phyloP scores from a whole-genome alignment of 2,329 filamentous ascomycete genomes.

The Botrytis cinerea region DNA sequence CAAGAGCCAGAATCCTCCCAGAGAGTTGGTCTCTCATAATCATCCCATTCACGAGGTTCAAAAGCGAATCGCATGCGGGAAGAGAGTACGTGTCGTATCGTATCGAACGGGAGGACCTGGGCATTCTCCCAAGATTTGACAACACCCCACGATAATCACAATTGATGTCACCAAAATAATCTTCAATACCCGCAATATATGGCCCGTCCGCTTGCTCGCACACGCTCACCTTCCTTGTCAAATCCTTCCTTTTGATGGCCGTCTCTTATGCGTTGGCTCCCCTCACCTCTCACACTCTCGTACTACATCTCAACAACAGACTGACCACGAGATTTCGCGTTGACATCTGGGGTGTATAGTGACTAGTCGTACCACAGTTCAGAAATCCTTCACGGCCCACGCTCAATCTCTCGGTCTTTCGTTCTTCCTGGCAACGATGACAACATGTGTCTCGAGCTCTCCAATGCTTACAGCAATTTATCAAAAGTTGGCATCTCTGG shows the following conservation, averaged over 20 bases:
- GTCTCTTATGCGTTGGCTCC: not conserved
- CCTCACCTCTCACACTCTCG: not conserved
- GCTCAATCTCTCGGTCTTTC: not conserved
- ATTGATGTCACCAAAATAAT: not conserved
- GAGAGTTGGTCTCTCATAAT: not conserved
- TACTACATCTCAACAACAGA: not conserved
- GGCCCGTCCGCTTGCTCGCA: conserved; percentile 1
- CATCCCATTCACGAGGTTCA: not conserved
- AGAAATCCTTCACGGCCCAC: not conserved
- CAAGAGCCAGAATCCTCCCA: not conserved
- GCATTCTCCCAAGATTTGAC: not conserved
- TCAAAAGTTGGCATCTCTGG: conserved; percentile 1
- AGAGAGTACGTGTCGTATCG: not conserved
- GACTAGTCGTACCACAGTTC: not conserved
- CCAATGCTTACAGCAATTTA: not conserved
- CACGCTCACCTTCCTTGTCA: conserved; percentile 1
- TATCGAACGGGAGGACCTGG: not conserved
- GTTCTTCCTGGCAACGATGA: not conserved
- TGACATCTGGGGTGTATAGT: not conserved
- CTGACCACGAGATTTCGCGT: not conserved
- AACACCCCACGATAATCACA: conserved; percentile 4
- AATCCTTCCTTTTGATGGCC: not conserved
- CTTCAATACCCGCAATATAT: not conserved
- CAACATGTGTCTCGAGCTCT: not conserved
- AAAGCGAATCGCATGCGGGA: not conserved